Evolutionary conservation across 768 basidiomycete genomes (phyloP).

Genomic region (button mushroom (Agaricus bisporus)): DNA sequence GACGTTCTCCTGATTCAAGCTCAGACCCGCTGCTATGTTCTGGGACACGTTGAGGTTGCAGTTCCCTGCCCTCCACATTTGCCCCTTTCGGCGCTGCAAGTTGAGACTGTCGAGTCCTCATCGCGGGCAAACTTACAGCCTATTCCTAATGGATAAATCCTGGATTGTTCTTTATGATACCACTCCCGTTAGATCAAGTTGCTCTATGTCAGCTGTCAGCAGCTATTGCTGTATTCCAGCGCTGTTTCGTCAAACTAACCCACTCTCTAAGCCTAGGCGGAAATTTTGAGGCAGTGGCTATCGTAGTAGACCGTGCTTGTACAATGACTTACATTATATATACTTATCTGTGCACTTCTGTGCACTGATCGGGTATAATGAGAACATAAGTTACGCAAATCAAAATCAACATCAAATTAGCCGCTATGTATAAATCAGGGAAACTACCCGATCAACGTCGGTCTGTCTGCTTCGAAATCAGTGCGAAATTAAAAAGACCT

Average conservation of each 20-base stretch:
- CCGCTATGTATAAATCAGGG: background rate
- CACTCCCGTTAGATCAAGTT: background rate
- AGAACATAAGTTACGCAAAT: too few relatives aligned
- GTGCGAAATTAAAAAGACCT: too few relatives aligned
- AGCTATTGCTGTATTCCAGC: background rate
- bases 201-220: background rate
- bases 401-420: too few relatives aligned
- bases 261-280: too few relatives aligned
- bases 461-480: background rate
- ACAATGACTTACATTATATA: too few relatives aligned
- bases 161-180: background rate
- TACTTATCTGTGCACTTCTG: too few relatives aligned
- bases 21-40: conserved; percentile 1
- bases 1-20: background rate
- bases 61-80: conserved; percentile 11
- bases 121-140: conserved; percentile 9
- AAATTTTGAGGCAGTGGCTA: too few relatives aligned
- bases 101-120: background rate
- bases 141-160: conserved; percentile 15
- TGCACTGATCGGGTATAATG: too few relatives aligned
- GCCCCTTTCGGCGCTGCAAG: conserved; percentile 2
- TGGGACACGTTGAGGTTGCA: conserved; percentile 13
- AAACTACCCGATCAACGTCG: background rate
- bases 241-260: too few relatives aligned
- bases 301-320: too few relatives aligned